Evolutionary conservation across 2,329 filamentous ascomycete genomes (phyloP), one percentile per base, ranked within the genome.

Genomic region (Diaporthe citri): DNA sequence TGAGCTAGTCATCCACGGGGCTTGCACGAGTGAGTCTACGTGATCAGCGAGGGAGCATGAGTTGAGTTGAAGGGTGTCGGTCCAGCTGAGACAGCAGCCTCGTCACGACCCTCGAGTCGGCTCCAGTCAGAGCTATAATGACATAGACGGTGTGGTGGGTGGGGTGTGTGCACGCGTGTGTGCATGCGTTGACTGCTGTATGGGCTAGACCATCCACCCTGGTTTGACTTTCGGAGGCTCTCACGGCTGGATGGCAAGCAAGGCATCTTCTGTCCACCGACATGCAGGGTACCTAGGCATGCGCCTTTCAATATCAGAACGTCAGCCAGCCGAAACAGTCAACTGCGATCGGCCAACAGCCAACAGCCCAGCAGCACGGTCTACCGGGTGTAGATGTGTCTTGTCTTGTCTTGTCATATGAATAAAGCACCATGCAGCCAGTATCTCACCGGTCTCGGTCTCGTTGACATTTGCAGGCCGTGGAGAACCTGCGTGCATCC

Each of bases 381-480:
- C n/a, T 8, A n/a, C 8, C n/a, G 13, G 12, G 46, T 3, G 20
- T n/a, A 20, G 31, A 28, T 39, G 46, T 25, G 34, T 17, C 22
- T 5, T 39, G 64, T 41, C 34, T 28, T 55, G 64, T 69, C 7
- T 52, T 70, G 73, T 75, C 75, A 73, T 72, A 72, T 69, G 67
- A 55, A 71, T 70, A 28, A 72, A 39, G 73, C 60, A 69, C 34
- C 75, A 75, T 76, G 75, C 75, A 75, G 73, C 73, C 75, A 75
- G 69, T 59, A 66, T 69, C 55, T 76, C 73, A 76, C 73, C 75
- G 73, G 75, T 74, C 39, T 15, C 75, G 73, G 75, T 74, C 39
- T 15, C 15, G 20, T 67, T 57, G 72, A 46, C 56, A 55, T 60
- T 73, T 72, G 62, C 74, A 73, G 67, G 62, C 56, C 55, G 31